Percentiles rank a stretch among this genome's conserved stretches.
Evolutionary conservation across 2,329 filamentous ascomycete genomes (phyloP).

Genomic region (Pseudocercospora macadamiae): DNA sequence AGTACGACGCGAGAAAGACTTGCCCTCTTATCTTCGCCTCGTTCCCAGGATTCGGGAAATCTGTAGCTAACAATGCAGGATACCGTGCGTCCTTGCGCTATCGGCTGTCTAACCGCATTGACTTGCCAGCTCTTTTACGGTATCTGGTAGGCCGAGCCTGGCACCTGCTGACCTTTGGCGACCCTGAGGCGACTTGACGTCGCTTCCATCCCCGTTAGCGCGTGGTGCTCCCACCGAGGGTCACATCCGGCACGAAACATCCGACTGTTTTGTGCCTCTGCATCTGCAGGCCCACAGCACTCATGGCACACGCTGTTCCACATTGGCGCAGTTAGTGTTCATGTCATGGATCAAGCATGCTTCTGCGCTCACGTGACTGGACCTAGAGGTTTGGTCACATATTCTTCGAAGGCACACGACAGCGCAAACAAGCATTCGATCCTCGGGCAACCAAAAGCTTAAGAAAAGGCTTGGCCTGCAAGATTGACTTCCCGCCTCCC

Average conservation of each 20-base stretch:
- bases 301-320: neutral
- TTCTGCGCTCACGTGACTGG: no score
- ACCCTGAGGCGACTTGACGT: neutral
- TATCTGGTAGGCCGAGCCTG: neutral
- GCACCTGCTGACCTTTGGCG: neutral
- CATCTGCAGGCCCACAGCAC: neutral
- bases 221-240: neutral
- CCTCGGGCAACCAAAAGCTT: neutral
- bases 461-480: neutral
- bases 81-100: no score
- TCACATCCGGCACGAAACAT: neutral
- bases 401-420: neutral
- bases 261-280: neutral
- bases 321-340: no score
- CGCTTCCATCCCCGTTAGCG: neutral
- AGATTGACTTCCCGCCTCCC: neutral
- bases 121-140: neutral
- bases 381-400: neutral
- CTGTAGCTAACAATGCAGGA: no score
- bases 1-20: neutral
- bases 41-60: no score
- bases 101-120: neutral
- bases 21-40: neutral
- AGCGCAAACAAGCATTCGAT: neutral
- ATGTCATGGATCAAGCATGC: no score